These are phyloP conservation scores for Tetrahymena borealis DNA, from an alignment of 73 alveolate genomes.

Conservation along the genomic window DNA sequence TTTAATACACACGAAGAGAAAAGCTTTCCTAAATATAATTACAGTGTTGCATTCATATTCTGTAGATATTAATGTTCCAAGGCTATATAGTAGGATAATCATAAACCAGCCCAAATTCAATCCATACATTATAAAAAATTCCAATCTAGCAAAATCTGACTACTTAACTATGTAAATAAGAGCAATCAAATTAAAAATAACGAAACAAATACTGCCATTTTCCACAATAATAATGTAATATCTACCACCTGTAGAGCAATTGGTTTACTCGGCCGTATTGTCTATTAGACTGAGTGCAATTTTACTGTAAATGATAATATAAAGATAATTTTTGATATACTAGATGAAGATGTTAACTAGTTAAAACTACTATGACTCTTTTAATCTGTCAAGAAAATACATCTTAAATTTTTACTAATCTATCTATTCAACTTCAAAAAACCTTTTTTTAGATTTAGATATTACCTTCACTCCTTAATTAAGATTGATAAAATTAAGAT, in stretches of 20 bases:
- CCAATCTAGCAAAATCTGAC: neutral
- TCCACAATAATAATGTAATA: neutral
- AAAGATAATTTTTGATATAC: neutral
- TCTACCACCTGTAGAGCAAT: neutral
- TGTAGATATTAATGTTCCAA: neutral
- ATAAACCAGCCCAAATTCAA: neutral
- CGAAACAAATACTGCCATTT: neutral
- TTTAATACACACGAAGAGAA: neutral
- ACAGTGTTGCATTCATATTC: neutral
- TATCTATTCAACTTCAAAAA: too few relatives aligned
- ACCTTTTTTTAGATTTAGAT: neutral
- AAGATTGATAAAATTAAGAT: neutral
- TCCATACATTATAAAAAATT: neutral
- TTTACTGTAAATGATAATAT: neutral
- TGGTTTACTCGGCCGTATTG: neutral
- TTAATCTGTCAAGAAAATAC: neutral
- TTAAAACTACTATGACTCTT: neutral
- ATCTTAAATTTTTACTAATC: neutral
- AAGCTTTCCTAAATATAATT: neutral
- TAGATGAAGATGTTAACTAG: neutral
- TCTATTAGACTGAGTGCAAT: neutral
- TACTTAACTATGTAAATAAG: neutral
- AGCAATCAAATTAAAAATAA: neutral
- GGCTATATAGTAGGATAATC: neutral
- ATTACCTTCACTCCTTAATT: neutral